These are phyloP conservation scores for Carex sylvatica DNA, from an alignment of 202 grass and related monocot genomes.

Conservation along the genomic window DNA sequence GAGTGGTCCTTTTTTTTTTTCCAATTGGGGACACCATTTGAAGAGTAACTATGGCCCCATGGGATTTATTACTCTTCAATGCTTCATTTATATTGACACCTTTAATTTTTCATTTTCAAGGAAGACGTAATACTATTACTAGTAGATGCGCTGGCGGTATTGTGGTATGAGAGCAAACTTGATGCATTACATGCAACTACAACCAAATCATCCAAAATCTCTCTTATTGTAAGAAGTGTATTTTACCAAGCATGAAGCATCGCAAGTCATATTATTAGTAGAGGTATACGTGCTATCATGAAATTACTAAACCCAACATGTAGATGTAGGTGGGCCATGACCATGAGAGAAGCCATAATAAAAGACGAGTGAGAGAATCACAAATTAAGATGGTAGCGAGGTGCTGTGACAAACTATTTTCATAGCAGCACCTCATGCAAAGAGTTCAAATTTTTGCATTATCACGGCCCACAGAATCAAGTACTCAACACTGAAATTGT, in stretches of 20 bases:
- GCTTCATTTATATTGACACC: conserved; percentile 4
- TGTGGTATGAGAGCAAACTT: neutral
- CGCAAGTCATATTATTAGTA: no score
- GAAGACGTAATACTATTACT: neutral
- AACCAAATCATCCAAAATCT: neutral
- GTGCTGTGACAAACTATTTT: neutral
- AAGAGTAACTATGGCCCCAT: neutral
- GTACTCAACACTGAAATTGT: neutral
- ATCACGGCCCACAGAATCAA: neutral
- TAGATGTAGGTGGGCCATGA: neutral
- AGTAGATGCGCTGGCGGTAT: neutral
- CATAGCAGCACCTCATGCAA: neutral
- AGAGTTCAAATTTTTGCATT: neutral
- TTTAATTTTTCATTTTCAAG: neutral
- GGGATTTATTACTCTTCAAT: conserved; percentile 16
- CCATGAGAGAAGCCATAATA: neutral
- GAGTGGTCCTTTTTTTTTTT: neutral
- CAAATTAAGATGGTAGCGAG: neutral
- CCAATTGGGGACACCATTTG: conserved; percentile 3
- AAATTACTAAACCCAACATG: neutral
- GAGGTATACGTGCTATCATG: neutral
- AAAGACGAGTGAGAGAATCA: neutral
- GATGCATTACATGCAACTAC: neutral
- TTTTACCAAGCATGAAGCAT: no score
- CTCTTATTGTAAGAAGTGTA: neutral